Conservation (phyloP, 352 stramenopile genomes). For the Phytophthora agathidicida region DNA sequence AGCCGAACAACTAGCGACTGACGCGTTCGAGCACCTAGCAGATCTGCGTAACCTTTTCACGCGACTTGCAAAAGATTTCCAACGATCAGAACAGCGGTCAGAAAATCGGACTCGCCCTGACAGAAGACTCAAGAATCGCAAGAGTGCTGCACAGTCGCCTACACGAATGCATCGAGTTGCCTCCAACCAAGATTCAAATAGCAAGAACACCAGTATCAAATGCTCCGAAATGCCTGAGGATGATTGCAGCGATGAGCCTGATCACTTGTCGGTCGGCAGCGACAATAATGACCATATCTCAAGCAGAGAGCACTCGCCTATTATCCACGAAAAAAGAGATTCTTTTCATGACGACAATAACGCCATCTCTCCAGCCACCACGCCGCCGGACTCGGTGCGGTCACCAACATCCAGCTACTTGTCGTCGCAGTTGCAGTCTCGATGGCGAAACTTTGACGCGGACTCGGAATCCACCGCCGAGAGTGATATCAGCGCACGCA, state of each 20-base stretch:
- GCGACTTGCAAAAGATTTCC: constrained; percentile 35
- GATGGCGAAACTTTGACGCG: background rate
- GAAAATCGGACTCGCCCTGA: background rate
- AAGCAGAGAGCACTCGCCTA: constrained; percentile 8
- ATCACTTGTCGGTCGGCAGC: constrained; percentile 1
- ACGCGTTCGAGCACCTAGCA: constrained; percentile 55
- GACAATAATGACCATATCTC: background rate
- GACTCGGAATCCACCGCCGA: constrained; percentile 4
- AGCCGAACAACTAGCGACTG: constrained; percentile 35
- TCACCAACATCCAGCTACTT: constrained; percentile 14
- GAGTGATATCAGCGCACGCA: constrained; percentile 16
- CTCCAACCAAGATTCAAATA: constrained; percentile 8
- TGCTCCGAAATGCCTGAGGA: constrained; percentile 2
- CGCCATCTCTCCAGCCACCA: background rate
- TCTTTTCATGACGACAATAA: constrained; percentile 5
- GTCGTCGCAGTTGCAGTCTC: constrained; percentile 16
- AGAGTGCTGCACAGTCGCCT: background rate
- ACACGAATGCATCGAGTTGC: background rate
- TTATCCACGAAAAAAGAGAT: background rate
- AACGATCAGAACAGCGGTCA: constrained; percentile 5
- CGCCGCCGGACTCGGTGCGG: constrained; percentile 5
- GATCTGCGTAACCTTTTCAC: constrained; percentile 47
- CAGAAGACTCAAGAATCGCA: background rate
- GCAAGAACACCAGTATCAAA: constrained; percentile 1
- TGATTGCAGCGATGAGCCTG: background rate